phyloP scores from a whole-genome alignment of 352 stramenopile genomes.

The Phytophthora constricta region DNA sequence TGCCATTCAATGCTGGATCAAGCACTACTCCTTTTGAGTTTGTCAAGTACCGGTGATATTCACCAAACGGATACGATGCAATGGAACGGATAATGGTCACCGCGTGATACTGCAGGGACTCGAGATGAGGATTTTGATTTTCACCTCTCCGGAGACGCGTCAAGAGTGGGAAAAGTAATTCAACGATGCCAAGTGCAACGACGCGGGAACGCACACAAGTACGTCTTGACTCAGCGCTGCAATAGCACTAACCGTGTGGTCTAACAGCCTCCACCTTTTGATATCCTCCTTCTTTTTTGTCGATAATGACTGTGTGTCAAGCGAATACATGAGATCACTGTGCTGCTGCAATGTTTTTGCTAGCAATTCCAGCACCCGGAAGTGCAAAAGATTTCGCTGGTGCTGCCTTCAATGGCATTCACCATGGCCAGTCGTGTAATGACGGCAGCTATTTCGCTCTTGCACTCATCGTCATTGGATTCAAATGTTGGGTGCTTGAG shows the following conservation, averaged over 20 bases:
- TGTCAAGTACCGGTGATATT: slow-evolving; percentile 51
- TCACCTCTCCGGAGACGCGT: slow-evolving; percentile 9
- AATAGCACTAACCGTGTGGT: slow-evolving; percentile 56
- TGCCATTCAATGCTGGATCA: background rate
- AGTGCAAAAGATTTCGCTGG: slow-evolving; percentile 78
- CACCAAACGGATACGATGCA: slow-evolving; percentile 68
- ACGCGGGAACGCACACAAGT: slow-evolving; percentile 65
- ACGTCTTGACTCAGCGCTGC: slow-evolving; percentile 69
- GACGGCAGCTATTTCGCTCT: slow-evolving; percentile 69
- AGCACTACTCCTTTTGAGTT: slow-evolving; percentile 26
- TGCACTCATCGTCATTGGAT: slow-evolving; percentile 54
- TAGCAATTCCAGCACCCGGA: slow-evolving; percentile 63
- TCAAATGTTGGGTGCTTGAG: slow-evolving; percentile 27
- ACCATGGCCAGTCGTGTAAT: slow-evolving; percentile 57
- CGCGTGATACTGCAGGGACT: slow-evolving; percentile 53
- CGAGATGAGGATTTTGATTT: slow-evolving; percentile 28
- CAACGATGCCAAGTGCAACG: slow-evolving; percentile 49
- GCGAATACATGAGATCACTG: slow-evolving; percentile 10
- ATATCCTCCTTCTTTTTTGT: slow-evolving; percentile 31
- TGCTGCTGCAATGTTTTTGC: slow-evolving; percentile 34
- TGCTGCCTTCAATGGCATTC: slow-evolving; percentile 68
- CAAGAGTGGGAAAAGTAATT: slow-evolving; percentile 46
- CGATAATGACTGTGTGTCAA: slow-evolving; percentile 1
- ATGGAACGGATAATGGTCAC: slow-evolving; percentile 58
- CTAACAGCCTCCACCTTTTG: slow-evolving; percentile 50